These are phyloP conservation scores for Aspergillus ochraceoroseus DNA, from an alignment of 2,329 filamentous ascomycete species.

Conservation along the genomic window DNA sequence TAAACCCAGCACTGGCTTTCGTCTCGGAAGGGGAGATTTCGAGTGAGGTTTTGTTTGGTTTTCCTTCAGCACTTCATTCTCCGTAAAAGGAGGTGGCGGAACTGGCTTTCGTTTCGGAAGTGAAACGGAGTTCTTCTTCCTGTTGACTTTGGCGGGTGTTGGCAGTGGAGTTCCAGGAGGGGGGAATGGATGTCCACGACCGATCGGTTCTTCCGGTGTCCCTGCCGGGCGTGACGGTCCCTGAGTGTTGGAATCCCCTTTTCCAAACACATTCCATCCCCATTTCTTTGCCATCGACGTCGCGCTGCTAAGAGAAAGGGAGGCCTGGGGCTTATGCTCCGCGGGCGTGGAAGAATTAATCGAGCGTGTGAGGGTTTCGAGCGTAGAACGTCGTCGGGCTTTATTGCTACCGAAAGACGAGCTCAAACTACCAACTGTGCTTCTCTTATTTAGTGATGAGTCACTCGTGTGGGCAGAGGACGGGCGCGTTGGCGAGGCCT, in stretches of 20 bases:
- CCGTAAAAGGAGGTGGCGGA: constrained; percentile 41
- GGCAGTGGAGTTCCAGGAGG: constrained; percentile 76
- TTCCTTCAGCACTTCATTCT: constrained; percentile 26
- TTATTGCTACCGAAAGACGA: constrained; percentile 29
- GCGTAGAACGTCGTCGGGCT: constrained; percentile 27
- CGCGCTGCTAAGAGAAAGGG: constrained; percentile 47
- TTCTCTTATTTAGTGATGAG: constrained; percentile 23
- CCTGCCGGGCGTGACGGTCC: constrained; percentile 39
- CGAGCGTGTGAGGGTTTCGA: constrained; percentile 29
- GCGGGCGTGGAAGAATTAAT: constrained; percentile 24
- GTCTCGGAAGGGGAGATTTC: constrained; percentile 50
- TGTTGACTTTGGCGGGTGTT: constrained; percentile 55
- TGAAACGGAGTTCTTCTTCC: constrained; percentile 54
- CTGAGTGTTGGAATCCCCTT: constrained; percentile 37
- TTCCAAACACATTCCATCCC: constrained; percentile 50
- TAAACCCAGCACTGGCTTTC: constrained; percentile 34
- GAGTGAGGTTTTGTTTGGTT: constrained; percentile 34
- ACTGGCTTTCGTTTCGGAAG: constrained; percentile 64
- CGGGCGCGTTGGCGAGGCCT: constrained; percentile 26
- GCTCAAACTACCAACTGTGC: constrained; percentile 23
- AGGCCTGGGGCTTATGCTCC: constrained; percentile 39
- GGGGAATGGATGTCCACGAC: constrained; percentile 73
- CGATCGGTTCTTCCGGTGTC: constrained; percentile 66
- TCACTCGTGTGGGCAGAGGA: constrained; percentile 27
- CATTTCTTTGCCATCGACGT: constrained; percentile 58